Evolutionary conservation across 2,329 filamentous ascomycete genomes (phyloP).

Genomic region (Cercospora zeina): DNA sequence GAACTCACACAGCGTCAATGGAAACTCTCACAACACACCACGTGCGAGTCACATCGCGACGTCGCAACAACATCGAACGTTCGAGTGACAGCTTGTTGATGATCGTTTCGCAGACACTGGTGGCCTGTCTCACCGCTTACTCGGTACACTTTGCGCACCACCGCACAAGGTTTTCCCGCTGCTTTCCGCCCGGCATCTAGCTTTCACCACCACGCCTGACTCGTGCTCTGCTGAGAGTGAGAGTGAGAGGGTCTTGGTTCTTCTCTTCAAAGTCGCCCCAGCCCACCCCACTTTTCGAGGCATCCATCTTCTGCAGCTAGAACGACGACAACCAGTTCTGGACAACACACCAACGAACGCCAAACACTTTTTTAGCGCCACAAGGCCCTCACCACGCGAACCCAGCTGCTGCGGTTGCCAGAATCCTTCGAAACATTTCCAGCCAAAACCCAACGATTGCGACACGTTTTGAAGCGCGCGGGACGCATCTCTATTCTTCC

Average conservation of each 20-base stretch:
- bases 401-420: background rate
- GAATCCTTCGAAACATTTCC: background rate
- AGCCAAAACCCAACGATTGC: background rate
- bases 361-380: background rate
- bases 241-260: background rate
- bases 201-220: background rate
- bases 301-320: background rate
- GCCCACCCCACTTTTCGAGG: constrained; percentile 1
- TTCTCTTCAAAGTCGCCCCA: background rate
- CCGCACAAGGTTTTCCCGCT: background rate
- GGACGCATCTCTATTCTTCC: background rate
- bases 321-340: background rate
- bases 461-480: background rate
- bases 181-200: constrained; percentile 14
- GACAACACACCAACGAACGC: too few species aligned
- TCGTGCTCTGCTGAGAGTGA: background rate
- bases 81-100: background rate
- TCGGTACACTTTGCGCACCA: background rate
- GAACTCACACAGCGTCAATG: constrained; percentile 5
- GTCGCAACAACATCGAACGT: background rate
- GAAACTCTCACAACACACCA: constrained; percentile 8
- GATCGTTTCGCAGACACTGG: background rate
- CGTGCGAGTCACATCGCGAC: constrained; percentile 10
- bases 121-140: constrained; percentile 16
- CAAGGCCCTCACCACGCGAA: background rate